Conservation (phyloP, 768 basidiomycete species). For the Lactarius psammicola region DNA sequence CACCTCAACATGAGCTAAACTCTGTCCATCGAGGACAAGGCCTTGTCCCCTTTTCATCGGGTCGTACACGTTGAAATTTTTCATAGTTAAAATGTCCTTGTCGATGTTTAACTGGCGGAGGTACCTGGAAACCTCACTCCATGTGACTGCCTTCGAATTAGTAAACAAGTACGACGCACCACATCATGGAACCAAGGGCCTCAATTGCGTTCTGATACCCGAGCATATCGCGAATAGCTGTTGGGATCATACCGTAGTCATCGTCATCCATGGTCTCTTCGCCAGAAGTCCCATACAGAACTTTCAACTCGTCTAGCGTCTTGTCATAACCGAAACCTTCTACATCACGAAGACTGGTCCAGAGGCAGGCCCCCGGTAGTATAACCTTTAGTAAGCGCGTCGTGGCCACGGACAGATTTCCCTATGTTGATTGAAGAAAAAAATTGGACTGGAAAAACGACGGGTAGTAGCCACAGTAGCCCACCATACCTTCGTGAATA, state of each 20-base stretch:
- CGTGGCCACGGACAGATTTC: conserved; percentile 81
- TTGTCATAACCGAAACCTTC: conserved; percentile 81
- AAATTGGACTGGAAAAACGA: background rate
- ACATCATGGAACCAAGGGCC: conserved; percentile 89
- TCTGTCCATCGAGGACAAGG: conserved; percentile 89
- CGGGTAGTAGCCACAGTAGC: background rate
- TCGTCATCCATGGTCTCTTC: conserved; percentile 51
- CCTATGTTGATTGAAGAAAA: conserved; percentile 48
- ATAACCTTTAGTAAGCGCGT: conserved; percentile 77
- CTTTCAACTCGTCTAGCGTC: conserved; percentile 65
- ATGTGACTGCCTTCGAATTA: background rate
- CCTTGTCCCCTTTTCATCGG: conserved; percentile 90
- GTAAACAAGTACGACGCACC: conserved; percentile 47
- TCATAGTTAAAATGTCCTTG: conserved; percentile 91
- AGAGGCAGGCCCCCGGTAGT: conserved; percentile 77
- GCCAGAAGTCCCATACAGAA: conserved; percentile 53
- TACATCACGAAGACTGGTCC: conserved; percentile 79
- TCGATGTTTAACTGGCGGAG: conserved; percentile 93
- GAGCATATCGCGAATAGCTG: conserved; percentile 72
- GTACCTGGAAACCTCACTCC: conserved; percentile 47
- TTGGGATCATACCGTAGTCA: conserved; percentile 50
- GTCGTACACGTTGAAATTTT: conserved; percentile 96
- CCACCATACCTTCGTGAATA: conserved; percentile 75
- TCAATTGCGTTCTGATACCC: conserved; percentile 67
- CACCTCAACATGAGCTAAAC: conserved; percentile 91